phyloP scores from a whole-genome alignment of 176 grass and related monocot species.

The Pontederia paniculata region DNA sequence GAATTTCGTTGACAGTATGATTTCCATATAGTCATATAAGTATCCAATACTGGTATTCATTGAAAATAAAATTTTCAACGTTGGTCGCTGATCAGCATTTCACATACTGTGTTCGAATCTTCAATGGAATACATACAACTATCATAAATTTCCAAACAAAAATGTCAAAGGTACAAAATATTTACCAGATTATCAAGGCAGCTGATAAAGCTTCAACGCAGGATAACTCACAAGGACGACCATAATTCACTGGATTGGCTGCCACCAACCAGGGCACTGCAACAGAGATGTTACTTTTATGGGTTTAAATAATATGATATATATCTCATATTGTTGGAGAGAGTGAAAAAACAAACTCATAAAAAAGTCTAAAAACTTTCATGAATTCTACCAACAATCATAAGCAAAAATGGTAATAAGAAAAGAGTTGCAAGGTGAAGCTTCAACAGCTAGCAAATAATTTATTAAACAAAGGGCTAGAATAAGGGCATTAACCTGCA shows the following conservation, averaged over 20 bases:
- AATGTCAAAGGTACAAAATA: neutral
- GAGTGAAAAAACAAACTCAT: neutral
- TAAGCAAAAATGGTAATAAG: too few relatives aligned
- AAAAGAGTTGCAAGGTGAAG: too few relatives aligned
- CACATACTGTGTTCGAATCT: neutral
- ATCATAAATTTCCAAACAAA: neutral
- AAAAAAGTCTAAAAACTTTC: too few relatives aligned
- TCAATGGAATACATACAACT: neutral
- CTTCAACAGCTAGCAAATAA: too few relatives aligned
- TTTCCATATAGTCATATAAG: too few relatives aligned
- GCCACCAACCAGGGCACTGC: conserved; percentile 98
- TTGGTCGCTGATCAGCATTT: too few relatives aligned
- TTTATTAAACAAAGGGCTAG: too few relatives aligned
- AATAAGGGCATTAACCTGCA: too few relatives aligned
- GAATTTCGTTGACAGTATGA: too few relatives aligned
- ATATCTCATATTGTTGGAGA: neutral
- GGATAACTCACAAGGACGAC: conserved; percentile 81
- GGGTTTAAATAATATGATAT: neutral
- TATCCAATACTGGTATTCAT: too few relatives aligned
- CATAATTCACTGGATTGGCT: conserved; percentile 98
- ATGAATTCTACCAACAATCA: too few relatives aligned
- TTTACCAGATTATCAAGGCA: conserved; percentile 94
- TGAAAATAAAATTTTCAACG: too few relatives aligned
- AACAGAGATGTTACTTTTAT: conserved; percentile 2
- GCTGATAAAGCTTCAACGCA: conserved; percentile 98